Base-by-base conservation (phyloP, 1,139 yeast species). In the Wickerhamomyces sp. region DNA sequence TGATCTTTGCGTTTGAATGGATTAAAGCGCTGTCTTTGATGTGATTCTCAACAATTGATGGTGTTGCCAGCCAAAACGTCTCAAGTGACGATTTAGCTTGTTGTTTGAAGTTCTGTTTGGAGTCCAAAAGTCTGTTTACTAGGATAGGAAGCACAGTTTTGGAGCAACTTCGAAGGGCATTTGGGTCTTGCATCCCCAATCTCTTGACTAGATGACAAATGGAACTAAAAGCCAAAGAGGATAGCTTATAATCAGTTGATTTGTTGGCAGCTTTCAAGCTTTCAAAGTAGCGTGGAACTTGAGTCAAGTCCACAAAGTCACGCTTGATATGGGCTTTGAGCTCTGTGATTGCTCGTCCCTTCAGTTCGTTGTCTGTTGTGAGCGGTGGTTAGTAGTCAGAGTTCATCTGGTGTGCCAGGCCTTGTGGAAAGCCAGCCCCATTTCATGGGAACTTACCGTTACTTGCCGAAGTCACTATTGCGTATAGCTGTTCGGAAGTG, bases 181-280 rank as follows among this genome's bases (percentile, higher is more conserved):
- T 66, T 1, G 77, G 68, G 45, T 83, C 80, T 59, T 86, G 96
- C 57, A 80, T 75, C 34, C 84, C 76, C 3, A 85, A 77, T 15
- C 96, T 66, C 48, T 84, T 85, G 20, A 85, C 74, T 31, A 87
- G 61, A 52, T 87, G 91, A 40, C 89, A 82, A 10, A 84, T 58
- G 10, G 87, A 72, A 12, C 86, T 76, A 53, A 85, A 84, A 2
- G 83, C 71, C 26, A 66, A 50, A 0, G 68, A 51, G 41, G 66
- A 64, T 17, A 78, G 62, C n/a, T 67, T 61, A 19, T 58, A 41
- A 31, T 68, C 71, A 4, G 58, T 51, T 1, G 68, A 58, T 37
- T 67, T 64, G 28, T 66, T 62, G 2, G 76, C 78, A 9, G 63
- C 47, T 12, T 70, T 58, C 28, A 83, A 60, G 0, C 84, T 71